Evolutionary conservation across 2,329 filamentous ascomycete species (phyloP), one percentile per base, ranked within the genome.

Genomic region (Hypoxylon sp.): DNA sequence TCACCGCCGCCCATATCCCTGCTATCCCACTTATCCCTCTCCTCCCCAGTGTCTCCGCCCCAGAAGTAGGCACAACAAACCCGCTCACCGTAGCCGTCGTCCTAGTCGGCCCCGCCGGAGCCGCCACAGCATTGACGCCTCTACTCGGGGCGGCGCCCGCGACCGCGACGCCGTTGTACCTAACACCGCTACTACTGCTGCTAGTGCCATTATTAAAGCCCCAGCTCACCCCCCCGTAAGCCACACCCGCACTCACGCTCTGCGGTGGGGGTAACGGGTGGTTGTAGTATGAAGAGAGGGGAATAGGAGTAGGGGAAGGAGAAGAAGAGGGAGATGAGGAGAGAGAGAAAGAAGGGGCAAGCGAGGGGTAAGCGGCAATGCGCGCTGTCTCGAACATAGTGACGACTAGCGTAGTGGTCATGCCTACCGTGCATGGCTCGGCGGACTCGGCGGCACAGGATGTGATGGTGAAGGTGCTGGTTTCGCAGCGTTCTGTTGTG

Each of bases 311-410:
- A 14, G 55, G 42, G 17, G 50, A 10, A 5, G 48, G 44, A 14
- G 58, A 54, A 9, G 46, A 29, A 13, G 26, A 31, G 17, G 44
- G 29, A 19, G 26, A 58, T 42, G 35, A 10, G 29, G 19, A 22
- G 47, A 17, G 33, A 14, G 24, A 14, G 22, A 39, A 14, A 5
- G 39, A 37, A 4, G 22, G 29, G 11, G 33, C 1, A 22, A n/a
- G 31, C 26, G 42, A 42, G 19, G 53, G 35, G 24, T 35, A n/a
- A 11, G 55, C 37, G 19, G 58, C 48, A 35, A 71, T 65, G 31
- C 22, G 31, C 29, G 69, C 17, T 37, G 74, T 75, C 62, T 68
- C 67, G 6, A 68, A 22, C 29, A 73, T 3, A n/a, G 73, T 75
- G 3, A 70, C 14, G 5, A 72, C 60, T 39, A 52, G 51, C 42